phyloP scores from a whole-genome alignment of 345 rosid genomes.

The Excoecaria cochinchinensis region DNA sequence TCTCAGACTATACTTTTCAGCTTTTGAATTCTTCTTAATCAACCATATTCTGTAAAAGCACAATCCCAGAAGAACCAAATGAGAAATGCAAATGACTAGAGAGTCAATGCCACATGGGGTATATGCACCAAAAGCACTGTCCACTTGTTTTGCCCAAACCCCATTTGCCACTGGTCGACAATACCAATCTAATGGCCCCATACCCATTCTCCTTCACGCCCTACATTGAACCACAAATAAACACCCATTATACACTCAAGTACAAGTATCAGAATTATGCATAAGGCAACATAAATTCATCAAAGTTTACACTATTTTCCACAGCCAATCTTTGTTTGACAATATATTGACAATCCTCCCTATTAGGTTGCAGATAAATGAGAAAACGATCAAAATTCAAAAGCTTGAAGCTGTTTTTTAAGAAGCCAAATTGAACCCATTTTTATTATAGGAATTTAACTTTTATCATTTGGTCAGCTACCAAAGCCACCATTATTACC shows the following conservation, averaged over 20 bases:
- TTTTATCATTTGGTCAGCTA: not conserved
- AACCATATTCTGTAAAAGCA: constrained; percentile 32
- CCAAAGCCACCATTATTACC: not conserved
- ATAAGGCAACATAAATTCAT: not conserved
- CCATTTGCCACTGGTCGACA: constrained; percentile 31
- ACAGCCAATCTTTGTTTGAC: not conserved
- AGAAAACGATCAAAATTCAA: not conserved
- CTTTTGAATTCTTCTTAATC: constrained; percentile 20
- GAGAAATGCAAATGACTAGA: constrained; percentile 32
- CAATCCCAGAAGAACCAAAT: constrained; percentile 31
- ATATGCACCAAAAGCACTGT: constrained; percentile 31
- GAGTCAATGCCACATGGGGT: constrained; percentile 35
- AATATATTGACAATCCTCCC: not conserved
- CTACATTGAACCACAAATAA: not conserved
- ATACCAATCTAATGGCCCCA: constrained; percentile 27
- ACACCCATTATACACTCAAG: constrained; percentile 1
- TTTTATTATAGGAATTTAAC: not conserved
- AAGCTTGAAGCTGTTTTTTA: not conserved
- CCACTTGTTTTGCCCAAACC: constrained; percentile 29
- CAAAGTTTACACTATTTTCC: not conserved
- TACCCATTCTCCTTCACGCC: constrained; percentile 13
- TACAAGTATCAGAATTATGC: not conserved
- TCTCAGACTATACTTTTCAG: constrained; percentile 24
- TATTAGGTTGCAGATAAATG: not conserved
- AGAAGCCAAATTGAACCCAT: constrained; percentile 2